These are phyloP conservation scores for Phytophthora chlamydospora DNA, from an alignment of 352 stramenopile species.

Conservation along the genomic window DNA sequence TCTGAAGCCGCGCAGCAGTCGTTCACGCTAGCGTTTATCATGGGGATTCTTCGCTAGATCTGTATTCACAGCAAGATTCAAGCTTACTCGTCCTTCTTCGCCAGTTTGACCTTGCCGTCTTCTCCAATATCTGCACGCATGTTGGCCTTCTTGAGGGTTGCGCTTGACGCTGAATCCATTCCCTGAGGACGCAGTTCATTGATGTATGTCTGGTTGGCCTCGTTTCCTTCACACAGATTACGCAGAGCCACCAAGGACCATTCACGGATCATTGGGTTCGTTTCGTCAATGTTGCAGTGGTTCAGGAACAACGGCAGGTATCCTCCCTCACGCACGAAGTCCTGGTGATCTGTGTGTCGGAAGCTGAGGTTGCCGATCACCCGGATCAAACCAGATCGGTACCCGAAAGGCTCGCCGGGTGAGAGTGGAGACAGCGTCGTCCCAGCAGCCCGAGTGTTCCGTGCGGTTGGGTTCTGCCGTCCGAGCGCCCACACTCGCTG, in stretches of 20 bases:
- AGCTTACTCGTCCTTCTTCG: slow-evolving; percentile 16
- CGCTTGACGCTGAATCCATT: slow-evolving; percentile 36
- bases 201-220: slow-evolving; percentile 74
- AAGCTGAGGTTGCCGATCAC: slow-evolving; percentile 87
- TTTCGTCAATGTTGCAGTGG: slow-evolving; percentile 91
- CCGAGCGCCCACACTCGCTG: slow-evolving; percentile 61
- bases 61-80: too few relatives aligned
- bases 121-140: slow-evolving; percentile 41
- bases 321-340: slow-evolving; percentile 75
- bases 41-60: too few relatives aligned
- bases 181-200: slow-evolving; percentile 67
- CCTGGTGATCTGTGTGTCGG: slow-evolving; percentile 67
- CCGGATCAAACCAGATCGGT: slow-evolving; percentile 79
- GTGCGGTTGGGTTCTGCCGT: slow-evolving; percentile 26
- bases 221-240: slow-evolving; percentile 89
- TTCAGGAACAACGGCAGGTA: slow-evolving; percentile 87
- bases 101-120: slow-evolving; percentile 37
- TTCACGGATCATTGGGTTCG: slow-evolving; percentile 88
- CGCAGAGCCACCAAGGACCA: slow-evolving; percentile 90
- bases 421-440: slow-evolving; percentile 9
- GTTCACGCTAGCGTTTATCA: not conserved
- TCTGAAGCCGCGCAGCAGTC: not conserved
- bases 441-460: slow-evolving; percentile 13
- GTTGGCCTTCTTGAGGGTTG: slow-evolving; percentile 38
- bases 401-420: slow-evolving; percentile 60